Evolutionary conservation across 2,329 filamentous ascomycete genomes (phyloP), one percentile per base, ranked within the genome.

Genomic region (Colletotrichum sojae): DNA sequence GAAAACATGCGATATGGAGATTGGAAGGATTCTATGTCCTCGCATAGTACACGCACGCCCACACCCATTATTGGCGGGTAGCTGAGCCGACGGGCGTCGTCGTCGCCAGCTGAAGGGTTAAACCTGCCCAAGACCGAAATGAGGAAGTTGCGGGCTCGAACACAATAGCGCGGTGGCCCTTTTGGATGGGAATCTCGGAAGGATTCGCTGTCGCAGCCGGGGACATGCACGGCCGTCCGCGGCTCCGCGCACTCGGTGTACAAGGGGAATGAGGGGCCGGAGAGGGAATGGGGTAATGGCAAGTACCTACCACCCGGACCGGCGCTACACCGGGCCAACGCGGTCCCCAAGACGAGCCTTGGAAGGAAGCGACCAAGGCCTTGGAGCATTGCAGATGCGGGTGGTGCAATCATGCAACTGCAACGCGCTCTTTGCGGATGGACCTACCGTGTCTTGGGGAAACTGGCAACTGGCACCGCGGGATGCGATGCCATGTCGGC

Each of bases 91-190:
- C 31, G 31, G 31, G 31, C 31, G 31, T 36, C 31, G 31, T 9
- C 10, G 31, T 36, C 31, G 31, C 31, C 10, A 43, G 55, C 55
- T 48, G 63, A 48, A 31, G 31, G 0, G 27, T 18, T 18, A 18
- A 6, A 56, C 36, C n/a, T 64, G 8, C 46, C 52, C 9, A 25
- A 67, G 36, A 46, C 40, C 39, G 52, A 36, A 63, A 55, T 16
- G 31, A 46, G 46, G 46, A 67, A 48, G 63, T 18, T 15, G 39
- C 10, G 39, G 25, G n/a, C n/a, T 48, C 25, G 15, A 15, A 31
- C 22, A 31, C 22, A 27, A 20, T 31, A 49, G 25, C 20, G 18
- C 22, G 12, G 31, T 13, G 46, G 31, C 58, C 52, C 40, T n/a
- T 43, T 43, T 43, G 10, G 40, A 15, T 43, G 31, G 31, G 31